Percentiles rank a stretch among this genome's conserved stretches.
Evolutionary conservation across 2,329 filamentous ascomycete species (phyloP).

Genomic region (Botryotinia calthae): DNA sequence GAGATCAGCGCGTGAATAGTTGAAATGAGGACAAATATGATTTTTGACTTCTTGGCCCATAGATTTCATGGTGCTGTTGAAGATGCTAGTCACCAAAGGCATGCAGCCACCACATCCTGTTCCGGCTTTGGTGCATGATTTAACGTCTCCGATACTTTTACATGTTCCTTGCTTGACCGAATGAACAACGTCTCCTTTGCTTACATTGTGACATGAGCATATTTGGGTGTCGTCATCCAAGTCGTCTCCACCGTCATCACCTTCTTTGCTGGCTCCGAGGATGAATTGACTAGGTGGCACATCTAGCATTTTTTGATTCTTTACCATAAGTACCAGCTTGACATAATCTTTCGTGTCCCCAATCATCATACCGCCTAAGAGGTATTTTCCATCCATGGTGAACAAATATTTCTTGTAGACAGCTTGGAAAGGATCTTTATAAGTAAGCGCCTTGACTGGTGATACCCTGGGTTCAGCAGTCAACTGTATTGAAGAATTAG

Average conservation of each 20-base stretch:
- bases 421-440: slow-evolving; percentile 82
- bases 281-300: slow-evolving; percentile 80
- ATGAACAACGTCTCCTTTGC: slow-evolving; percentile 74
- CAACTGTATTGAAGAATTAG: slow-evolving; percentile 46
- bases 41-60: slow-evolving; percentile 89
- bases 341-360: slow-evolving; percentile 89
- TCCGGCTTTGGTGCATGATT: slow-evolving; percentile 87
- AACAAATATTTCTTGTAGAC: slow-evolving; percentile 96
- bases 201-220: slow-evolving; percentile 91
- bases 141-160: slow-evolving; percentile 78
- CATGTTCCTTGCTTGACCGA: slow-evolving; percentile 74
- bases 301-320: slow-evolving; percentile 75
- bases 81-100: slow-evolving; percentile 83
- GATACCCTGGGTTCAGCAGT: slow-evolving; percentile 55
- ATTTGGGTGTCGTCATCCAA: slow-evolving; percentile 83
- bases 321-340: slow-evolving; percentile 84
- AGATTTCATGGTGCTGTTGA: slow-evolving; percentile 81
- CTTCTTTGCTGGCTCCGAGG: slow-evolving; percentile 70
- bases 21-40: slow-evolving; percentile 79
- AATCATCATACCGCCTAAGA: slow-evolving; percentile 97
- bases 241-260: slow-evolving; percentile 73
- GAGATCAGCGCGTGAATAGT: slow-evolving; percentile 80
- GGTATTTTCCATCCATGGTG: slow-evolving; percentile 82
- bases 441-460: slow-evolving; percentile 78
- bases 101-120: slow-evolving; percentile 89